phyloP scores from a whole-genome alignment of 2,329 filamentous ascomycete genomes.

The Fusarium annulatum region DNA sequence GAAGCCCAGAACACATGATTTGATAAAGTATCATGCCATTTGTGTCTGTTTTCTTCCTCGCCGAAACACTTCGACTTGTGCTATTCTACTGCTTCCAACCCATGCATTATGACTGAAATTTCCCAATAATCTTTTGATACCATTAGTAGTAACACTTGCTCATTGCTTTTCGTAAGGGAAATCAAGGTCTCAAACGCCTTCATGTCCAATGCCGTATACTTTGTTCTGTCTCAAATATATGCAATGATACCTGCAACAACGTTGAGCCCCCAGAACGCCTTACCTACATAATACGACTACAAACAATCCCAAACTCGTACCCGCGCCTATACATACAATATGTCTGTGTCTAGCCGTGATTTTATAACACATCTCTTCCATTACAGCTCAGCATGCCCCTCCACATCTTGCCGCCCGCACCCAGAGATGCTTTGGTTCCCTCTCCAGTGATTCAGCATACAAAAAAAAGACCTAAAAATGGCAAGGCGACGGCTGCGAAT shows the following conservation, averaged over 20 bases:
- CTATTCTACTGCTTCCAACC: conserved; percentile 12
- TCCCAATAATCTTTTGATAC: background rate
- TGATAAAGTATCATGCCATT: conserved; percentile 29
- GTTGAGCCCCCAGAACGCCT: conserved; percentile 42
- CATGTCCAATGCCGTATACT: conserved; percentile 20
- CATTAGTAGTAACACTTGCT: background rate
- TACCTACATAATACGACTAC: conserved; percentile 41
- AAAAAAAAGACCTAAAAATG: conserved; percentile 5
- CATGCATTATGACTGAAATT: background rate
- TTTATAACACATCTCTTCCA: conserved; percentile 20
- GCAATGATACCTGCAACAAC: conserved; percentile 33
- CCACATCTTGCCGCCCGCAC: conserved; percentile 11
- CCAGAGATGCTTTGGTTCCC: background rate
- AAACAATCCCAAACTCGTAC: conserved; percentile 27
- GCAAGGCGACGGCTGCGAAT: background rate
- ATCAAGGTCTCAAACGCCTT: background rate
- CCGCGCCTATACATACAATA: conserved; percentile 30
- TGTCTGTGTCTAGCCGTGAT: conserved; percentile 14
- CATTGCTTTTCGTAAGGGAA: background rate
- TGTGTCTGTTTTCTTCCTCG: conserved; percentile 1
- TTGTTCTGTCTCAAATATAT: conserved; percentile 29
- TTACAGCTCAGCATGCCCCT: conserved; percentile 16
- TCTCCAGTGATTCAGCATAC: conserved; percentile 1
- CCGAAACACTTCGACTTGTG: background rate
- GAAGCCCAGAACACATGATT: conserved; percentile 17